These are phyloP conservation scores for Synchytrium microbalum DNA, from an alignment of 371 early-diverging fungal genomes.

Conservation along the genomic window DNA sequence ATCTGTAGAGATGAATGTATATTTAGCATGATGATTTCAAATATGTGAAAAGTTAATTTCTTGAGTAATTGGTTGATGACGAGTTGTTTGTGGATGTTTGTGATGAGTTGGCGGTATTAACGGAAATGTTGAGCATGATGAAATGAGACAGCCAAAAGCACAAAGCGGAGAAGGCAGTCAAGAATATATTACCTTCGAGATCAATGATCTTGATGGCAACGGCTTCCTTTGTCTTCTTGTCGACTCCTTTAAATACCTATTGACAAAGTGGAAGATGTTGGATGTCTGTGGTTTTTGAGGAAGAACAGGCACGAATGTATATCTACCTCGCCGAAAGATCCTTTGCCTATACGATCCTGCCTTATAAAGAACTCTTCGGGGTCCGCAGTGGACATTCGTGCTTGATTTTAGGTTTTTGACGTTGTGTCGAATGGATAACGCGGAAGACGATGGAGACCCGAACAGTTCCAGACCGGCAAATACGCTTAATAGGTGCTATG, in stretches of 20 bases:
- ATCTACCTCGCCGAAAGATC: constrained; percentile 25
- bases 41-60: no score
- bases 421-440: no score
- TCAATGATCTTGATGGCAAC: constrained; percentile 93
- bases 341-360: constrained; percentile 18
- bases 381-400: not conserved
- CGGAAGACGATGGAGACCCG: no score
- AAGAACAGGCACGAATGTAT: not conserved
- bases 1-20: no score
- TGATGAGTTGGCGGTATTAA: not conserved
- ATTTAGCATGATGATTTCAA: no score
- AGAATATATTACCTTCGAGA: constrained; percentile 42
- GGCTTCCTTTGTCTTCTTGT: constrained; percentile 62
- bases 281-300: not conserved
- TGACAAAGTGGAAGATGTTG: constrained; percentile 1
- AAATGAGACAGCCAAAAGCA: not conserved
- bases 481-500: no score
- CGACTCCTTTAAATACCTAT: constrained; percentile 37
- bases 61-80: no score
- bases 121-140: no score
- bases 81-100: not conserved
- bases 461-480: no score
- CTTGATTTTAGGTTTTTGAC: no score
- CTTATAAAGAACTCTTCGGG: not conserved
- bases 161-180: not conserved